Percentiles rank a stretch among this genome's conserved stretches.
Evolutionary conservation across 768 basidiomycete genomes (phyloP).

Genomic region (Tricholoma matsutake): DNA sequence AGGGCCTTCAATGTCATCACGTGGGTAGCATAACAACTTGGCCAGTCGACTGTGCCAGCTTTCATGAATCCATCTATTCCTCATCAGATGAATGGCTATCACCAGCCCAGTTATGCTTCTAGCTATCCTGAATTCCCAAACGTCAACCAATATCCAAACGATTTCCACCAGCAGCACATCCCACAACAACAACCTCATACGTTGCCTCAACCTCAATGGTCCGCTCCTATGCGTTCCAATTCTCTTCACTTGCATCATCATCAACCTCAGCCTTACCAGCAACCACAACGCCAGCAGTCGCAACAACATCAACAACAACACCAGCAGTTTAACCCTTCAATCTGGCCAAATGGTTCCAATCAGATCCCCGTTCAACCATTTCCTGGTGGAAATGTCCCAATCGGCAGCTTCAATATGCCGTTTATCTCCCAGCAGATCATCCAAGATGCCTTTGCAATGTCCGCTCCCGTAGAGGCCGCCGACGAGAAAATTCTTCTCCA

Average conservation of each 20-base stretch:
- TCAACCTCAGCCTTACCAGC: conserved; percentile 24
- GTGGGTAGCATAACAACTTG: conserved; percentile 8
- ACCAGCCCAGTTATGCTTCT: conserved; percentile 28
- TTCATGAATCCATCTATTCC: conserved; percentile 22
- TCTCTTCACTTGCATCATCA: conserved; percentile 17
- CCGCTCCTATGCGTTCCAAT: neutral
- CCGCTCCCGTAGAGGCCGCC: conserved; percentile 47
- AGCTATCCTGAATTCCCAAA: conserved; percentile 30
- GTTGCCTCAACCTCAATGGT: neutral
- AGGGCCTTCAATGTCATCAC: conserved; percentile 11
- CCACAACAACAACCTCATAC: conserved; percentile 3
- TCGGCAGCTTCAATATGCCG: conserved; percentile 34
- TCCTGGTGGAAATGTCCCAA: conserved; percentile 28
- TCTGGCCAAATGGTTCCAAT: conserved; percentile 25
- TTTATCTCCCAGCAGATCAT: conserved; percentile 51
- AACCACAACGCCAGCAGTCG: conserved; percentile 20
- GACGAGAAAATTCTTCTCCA: conserved; percentile 62
- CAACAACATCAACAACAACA: conserved; percentile 31
- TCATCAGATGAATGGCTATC: conserved; percentile 29
- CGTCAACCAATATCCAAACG: conserved; percentile 6
- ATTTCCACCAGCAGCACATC: neutral
- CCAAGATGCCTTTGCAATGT: conserved; percentile 54
- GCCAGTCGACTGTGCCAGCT: neutral
- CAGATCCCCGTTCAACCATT: conserved; percentile 32
- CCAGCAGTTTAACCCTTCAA: conserved; percentile 30